A percentile compares a stretch with the other conserved stretches of the same genome.
phyloP scores from a whole-genome alignment of 2,329 filamentous ascomycete species.

The Trichoderma afroharzianum region DNA sequence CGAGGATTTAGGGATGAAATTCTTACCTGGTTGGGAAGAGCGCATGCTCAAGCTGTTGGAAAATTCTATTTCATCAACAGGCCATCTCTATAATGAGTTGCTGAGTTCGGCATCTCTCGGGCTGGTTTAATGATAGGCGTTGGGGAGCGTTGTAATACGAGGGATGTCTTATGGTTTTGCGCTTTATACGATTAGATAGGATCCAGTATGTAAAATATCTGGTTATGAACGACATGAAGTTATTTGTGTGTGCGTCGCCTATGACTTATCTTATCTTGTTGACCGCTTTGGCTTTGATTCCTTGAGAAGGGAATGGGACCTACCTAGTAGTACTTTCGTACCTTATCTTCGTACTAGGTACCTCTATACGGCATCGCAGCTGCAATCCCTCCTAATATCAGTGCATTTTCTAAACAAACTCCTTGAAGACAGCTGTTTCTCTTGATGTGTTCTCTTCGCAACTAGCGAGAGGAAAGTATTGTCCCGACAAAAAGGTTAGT shows the following conservation, averaged over 20 bases:
- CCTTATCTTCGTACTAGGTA: background rate
- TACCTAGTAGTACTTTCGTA: background rate
- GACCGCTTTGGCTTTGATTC: background rate
- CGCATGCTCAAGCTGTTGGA: background rate
- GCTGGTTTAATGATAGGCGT: background rate
- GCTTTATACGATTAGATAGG: background rate
- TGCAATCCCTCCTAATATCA: background rate
- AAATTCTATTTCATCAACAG: background rate
- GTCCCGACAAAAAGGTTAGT: background rate
- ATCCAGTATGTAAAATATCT: background rate
- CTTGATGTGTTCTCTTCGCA: background rate
- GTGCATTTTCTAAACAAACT: background rate
- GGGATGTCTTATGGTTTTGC: background rate
- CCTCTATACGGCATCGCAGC: background rate
- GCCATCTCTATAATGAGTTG: background rate
- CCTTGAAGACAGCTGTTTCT: background rate
- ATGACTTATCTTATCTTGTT: background rate
- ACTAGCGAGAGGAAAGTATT: background rate
- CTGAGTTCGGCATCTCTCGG: background rate
- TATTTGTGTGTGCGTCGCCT: background rate
- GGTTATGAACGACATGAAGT: background rate
- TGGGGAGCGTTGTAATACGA: background rate
- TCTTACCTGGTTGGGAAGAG: background rate
- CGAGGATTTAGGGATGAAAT: background rate
- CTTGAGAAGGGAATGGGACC: background rate